phyloP scores from a whole-genome alignment of 352 stramenopile species.

The Globisporangium lucens region DNA sequence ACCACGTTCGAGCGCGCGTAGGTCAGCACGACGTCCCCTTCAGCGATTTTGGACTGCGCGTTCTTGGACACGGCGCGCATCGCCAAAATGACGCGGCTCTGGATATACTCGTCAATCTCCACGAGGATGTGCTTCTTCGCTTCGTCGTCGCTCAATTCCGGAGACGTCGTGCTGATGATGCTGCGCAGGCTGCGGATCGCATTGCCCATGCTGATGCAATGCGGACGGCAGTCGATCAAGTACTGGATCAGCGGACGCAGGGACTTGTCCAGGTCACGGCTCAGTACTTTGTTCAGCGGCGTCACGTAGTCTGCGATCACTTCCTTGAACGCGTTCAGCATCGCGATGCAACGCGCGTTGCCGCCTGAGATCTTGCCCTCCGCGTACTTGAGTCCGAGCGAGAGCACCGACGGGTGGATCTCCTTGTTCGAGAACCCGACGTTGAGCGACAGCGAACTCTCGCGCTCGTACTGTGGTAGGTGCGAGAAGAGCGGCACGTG shows the following conservation, averaged over 20 bases:
- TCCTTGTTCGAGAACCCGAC: conserved; percentile 71
- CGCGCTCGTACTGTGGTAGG: conserved; percentile 80
- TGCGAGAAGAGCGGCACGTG: conserved; percentile 83
- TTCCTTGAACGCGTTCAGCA: conserved; percentile 91
- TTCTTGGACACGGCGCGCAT: conserved; percentile 88
- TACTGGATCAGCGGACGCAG: conserved; percentile 94
- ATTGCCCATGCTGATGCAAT: conserved; percentile 95
- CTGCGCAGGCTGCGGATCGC: conserved; percentile 90
- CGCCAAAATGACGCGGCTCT: conserved; percentile 92
- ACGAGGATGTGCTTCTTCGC: conserved; percentile 83
- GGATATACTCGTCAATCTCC: conserved; percentile 93
- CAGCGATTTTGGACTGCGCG: conserved; percentile 83
- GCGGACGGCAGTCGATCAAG: conserved; percentile 92
- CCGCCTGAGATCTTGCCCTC: conserved; percentile 86
- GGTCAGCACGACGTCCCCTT: conserved; percentile 94
- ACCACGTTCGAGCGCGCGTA: conserved; percentile 94
- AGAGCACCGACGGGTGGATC: conserved; percentile 89
- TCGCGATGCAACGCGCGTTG: conserved; percentile 91
- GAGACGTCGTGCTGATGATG: conserved; percentile 84
- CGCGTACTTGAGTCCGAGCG: conserved; percentile 91
- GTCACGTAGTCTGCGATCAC: conserved; percentile 90
- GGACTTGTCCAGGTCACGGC: conserved; percentile 84
- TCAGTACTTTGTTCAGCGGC: conserved; percentile 70
- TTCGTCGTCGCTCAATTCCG: conserved; percentile 83
- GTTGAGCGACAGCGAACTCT: conserved; percentile 72